A percentile compares a stretch with the other conserved stretches of the same genome.
phyloP scores from a whole-genome alignment of 495 filamentous ascomycete genomes.

The Penicillium chermesinum region DNA sequence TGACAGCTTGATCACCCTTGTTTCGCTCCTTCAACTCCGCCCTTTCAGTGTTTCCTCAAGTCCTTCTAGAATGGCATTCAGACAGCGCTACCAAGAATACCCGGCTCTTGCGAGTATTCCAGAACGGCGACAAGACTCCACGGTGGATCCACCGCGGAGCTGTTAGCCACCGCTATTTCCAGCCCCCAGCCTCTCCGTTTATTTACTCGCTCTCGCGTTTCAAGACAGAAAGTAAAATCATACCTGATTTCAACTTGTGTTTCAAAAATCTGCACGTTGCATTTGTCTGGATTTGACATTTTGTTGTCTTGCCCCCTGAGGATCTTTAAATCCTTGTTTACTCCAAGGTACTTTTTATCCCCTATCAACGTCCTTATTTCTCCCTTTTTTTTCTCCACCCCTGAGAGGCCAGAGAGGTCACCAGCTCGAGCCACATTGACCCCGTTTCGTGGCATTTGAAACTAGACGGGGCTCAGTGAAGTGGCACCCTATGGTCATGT shows the following conservation, averaged over 20 bases:
- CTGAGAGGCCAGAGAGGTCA: slow-evolving; percentile 12
- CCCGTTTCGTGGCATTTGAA: slow-evolving; percentile 35
- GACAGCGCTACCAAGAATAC: background rate
- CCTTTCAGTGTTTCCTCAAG: background rate
- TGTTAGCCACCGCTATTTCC: slow-evolving; percentile 30
- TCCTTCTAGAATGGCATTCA: background rate
- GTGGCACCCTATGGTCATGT: slow-evolving; percentile 9
- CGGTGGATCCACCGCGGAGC: slow-evolving; percentile 13
- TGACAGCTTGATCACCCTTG: background rate
- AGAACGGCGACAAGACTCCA: slow-evolving; percentile 12
- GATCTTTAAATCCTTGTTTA: background rate
- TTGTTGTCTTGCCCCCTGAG: background rate
- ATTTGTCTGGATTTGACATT: no score
- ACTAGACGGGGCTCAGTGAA: slow-evolving; percentile 9
- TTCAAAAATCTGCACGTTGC: background rate
- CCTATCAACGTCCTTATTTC: slow-evolving; percentile 1
- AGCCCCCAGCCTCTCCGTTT: slow-evolving; percentile 25
- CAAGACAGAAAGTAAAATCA: slow-evolving; percentile 4
- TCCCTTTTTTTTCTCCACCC: slow-evolving; percentile 1
- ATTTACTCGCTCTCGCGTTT: slow-evolving; percentile 7
- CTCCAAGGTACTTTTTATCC: background rate
- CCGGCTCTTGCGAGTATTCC: background rate
- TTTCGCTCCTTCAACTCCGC: background rate
- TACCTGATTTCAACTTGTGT: background rate
- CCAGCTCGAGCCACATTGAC: slow-evolving; percentile 17